phyloP scores from a whole-genome alignment of 768 basidiomycete genomes.

The Amanita rubescens region DNA sequence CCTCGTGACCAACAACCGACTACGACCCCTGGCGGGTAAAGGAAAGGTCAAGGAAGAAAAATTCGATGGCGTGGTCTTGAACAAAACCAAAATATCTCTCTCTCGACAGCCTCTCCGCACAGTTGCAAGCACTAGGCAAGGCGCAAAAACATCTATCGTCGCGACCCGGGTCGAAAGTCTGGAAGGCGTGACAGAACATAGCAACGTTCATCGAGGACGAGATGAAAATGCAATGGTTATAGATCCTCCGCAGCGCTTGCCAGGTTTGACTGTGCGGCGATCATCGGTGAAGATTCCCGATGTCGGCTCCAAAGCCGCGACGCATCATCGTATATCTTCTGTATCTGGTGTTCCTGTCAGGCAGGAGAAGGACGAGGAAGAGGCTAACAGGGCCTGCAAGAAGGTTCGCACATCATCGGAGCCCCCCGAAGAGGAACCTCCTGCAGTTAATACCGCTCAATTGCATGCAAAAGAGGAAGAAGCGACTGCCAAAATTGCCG shows the following conservation, averaged over 20 bases:
- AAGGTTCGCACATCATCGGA: conserved; percentile 69
- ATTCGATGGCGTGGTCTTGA: conserved; percentile 56
- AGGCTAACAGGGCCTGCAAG: conserved; percentile 57
- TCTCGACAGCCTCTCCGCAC: conserved; percentile 50
- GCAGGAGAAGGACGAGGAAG: conserved; percentile 44
- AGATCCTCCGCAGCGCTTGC: conserved; percentile 35
- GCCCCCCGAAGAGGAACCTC: conserved; percentile 38
- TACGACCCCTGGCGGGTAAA: conserved; percentile 30
- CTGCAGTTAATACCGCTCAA: neutral
- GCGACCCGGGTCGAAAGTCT: conserved; percentile 15
- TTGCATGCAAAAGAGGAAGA: conserved; percentile 37
- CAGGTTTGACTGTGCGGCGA: conserved; percentile 33
- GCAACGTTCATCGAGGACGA: conserved; percentile 16
- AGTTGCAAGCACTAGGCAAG: conserved; percentile 39
- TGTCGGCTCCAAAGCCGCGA: conserved; percentile 24
- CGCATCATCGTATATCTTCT: conserved; percentile 17
- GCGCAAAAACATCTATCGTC: conserved; percentile 21
- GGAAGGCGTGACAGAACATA: conserved; percentile 25
- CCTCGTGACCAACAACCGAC: conserved; percentile 36
- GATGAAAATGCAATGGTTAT: conserved; percentile 52
- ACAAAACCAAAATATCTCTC: conserved; percentile 36
- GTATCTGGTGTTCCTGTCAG: conserved; percentile 13
- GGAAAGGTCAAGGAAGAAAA: conserved; percentile 53
- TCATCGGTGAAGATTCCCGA: conserved; percentile 11
- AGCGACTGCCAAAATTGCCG: conserved; percentile 34